Conservation (phyloP, 2,329 filamentous ascomycete species). For the Cercospora sojina region DNA sequence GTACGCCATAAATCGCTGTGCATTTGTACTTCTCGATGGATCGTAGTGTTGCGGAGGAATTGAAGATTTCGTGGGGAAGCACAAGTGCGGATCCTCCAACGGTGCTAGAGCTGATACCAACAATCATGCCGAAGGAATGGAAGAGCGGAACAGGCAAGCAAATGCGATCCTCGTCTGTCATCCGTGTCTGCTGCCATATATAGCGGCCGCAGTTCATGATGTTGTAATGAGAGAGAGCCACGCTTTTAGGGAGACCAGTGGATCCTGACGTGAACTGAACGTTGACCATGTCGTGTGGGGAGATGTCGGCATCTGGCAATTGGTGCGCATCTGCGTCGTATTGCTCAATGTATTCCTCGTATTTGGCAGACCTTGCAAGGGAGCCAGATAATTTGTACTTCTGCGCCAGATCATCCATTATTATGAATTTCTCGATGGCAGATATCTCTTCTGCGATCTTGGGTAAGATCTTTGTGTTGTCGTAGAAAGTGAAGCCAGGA, state of each 20-base stretch:
- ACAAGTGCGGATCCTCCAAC: slow-evolving; percentile 66
- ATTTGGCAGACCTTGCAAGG: slow-evolving; percentile 24
- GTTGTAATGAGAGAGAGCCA: slow-evolving; percentile 56
- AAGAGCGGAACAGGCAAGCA: slow-evolving; percentile 83
- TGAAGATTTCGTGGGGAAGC: slow-evolving; percentile 71
- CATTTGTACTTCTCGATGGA: slow-evolving; percentile 50
- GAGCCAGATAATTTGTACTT: slow-evolving; percentile 26
- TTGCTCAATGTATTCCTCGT: slow-evolving; percentile 30
- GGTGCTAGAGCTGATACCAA: slow-evolving; percentile 31
- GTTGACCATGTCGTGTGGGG: slow-evolving; percentile 34
- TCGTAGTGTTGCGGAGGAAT: slow-evolving; percentile 27
- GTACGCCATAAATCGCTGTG: slow-evolving; percentile 77
- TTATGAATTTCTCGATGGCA: slow-evolving; percentile 54
- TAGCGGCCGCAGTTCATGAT: slow-evolving; percentile 34
- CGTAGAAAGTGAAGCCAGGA: slow-evolving; percentile 60
- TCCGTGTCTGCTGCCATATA: slow-evolving; percentile 33
- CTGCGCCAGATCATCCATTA: slow-evolving; percentile 42
- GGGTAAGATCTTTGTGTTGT: slow-evolving; percentile 59
- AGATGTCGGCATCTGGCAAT: slow-evolving; percentile 29
- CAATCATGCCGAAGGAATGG: slow-evolving; percentile 79
- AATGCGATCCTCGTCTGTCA: slow-evolving; percentile 59
- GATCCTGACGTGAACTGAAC: slow-evolving; percentile 64
- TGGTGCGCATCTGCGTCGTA: slow-evolving; percentile 22
- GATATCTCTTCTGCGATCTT: slow-evolving; percentile 44
- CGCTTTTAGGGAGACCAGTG: slow-evolving; percentile 70